Percentiles rank a stretch among this genome's conserved stretches.
These are phyloP conservation scores for Phlebiopsis gigantea DNA, from an alignment of 768 basidiomycete species.

Conservation along the genomic window DNA sequence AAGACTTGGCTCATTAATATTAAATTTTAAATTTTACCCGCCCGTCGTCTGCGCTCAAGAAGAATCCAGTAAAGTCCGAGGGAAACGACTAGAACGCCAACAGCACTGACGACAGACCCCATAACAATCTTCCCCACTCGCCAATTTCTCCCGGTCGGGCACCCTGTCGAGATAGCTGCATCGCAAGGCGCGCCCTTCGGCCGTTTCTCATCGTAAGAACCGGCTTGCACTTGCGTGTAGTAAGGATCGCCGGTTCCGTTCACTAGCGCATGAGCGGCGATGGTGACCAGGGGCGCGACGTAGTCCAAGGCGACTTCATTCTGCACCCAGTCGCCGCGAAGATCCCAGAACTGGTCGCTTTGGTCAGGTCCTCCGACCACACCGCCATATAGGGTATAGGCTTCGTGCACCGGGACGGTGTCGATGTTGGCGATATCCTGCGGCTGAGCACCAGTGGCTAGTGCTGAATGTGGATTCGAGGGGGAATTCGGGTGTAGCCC, in stretches of 20 bases:
- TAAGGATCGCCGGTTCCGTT: conserved; percentile 69
- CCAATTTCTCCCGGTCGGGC: conserved; percentile 31
- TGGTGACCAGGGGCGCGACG: conserved; percentile 83
- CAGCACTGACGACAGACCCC: conserved; percentile 57
- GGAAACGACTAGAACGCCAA: conserved; percentile 53
- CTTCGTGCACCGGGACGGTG: conserved; percentile 63
- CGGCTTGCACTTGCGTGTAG: conserved; percentile 66
- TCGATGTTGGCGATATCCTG: conserved; percentile 62
- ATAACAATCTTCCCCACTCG: conserved; percentile 56
- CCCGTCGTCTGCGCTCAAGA: background rate
- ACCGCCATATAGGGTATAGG: conserved; percentile 80
- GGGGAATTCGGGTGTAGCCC: conserved; percentile 90
- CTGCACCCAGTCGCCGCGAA: conserved; percentile 86
- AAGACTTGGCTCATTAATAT: too few species aligned
- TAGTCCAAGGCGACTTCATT: conserved; percentile 89
- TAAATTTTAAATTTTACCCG: background rate
- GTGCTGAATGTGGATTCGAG: conserved; percentile 83
- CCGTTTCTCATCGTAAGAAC: conserved; percentile 54
- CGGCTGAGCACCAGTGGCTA: conserved; percentile 71
- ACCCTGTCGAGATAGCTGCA: conserved; percentile 52
- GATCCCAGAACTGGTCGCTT: conserved; percentile 74
- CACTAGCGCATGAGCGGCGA: conserved; percentile 74
- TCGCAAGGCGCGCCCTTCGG: conserved; percentile 79
- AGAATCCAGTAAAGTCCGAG: conserved; percentile 26
- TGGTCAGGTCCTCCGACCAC: conserved; percentile 83